A percentile compares a stretch with the other conserved stretches of the same genome.
Evolutionary conservation across 2,329 filamentous ascomycete genomes (phyloP).

Genomic region (Didymella exigua): DNA sequence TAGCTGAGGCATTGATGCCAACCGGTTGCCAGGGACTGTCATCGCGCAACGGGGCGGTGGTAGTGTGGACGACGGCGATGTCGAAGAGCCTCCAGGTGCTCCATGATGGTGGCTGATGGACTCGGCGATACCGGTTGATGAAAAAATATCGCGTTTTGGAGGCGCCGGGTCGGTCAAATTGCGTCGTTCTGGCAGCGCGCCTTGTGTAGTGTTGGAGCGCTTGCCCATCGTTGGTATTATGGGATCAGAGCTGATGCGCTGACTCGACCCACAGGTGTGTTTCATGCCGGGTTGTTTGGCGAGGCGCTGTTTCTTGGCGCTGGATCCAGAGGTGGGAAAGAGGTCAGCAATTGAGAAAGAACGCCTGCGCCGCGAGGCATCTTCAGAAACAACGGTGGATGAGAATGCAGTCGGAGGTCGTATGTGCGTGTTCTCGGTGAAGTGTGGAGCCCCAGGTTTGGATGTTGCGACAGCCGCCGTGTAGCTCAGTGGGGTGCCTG

Average conservation of each 20-base stretch:
- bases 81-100: constrained; percentile 24
- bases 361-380: constrained; percentile 47
- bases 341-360: constrained; percentile 59
- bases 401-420: constrained; percentile 18
- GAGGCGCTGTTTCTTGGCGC: constrained; percentile 47
- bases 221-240: constrained; percentile 47
- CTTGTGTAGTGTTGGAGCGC: constrained; percentile 39
- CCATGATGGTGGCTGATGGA: constrained; percentile 20
- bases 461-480: constrained; percentile 35
- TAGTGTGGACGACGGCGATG: constrained; percentile 32
- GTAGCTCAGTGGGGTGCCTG: constrained; percentile 46
- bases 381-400: constrained; percentile 28
- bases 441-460: constrained; percentile 25
- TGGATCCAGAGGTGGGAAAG: constrained; percentile 45
- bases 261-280: constrained; percentile 38
- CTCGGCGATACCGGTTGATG: constrained; percentile 31
- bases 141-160: constrained; percentile 39
- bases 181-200: constrained; percentile 47
- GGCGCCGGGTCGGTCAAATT: constrained; percentile 43
- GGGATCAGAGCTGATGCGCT: constrained; percentile 43
- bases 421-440: constrained; percentile 11
- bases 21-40: constrained; percentile 30
- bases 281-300: constrained; percentile 24
- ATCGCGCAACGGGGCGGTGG: constrained; percentile 17
- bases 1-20: constrained; percentile 42